Evolutionary conservation across 441 rosid genomes (phyloP), one percentile per base, ranked within the genome.

Genomic region (Jatropha multifida): DNA sequence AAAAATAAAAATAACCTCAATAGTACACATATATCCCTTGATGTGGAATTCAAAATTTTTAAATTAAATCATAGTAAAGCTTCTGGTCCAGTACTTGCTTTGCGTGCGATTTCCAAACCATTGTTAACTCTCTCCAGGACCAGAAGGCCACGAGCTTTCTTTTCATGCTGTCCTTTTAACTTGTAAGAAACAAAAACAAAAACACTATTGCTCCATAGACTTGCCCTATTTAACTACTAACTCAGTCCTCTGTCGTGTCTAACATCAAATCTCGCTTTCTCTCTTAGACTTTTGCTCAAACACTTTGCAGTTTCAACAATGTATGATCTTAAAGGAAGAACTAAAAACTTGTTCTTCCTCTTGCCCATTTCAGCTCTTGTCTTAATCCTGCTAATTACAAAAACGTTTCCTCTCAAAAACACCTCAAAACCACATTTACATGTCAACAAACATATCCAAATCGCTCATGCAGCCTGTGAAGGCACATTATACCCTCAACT

Each of bases 401-500:
- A 23, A 3, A 17, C 18, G 5, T 55, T 2, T 1, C 13, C 37
- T 64, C 37, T 72, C 14, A 13, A 52, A 61, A 59, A 41, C 1
- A 56, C 23, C 27, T 17, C 63, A 26, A 60, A 60, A 65, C 76
- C 76, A 55, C 83, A 78, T 60, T 54, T 85, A 4, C 87, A 83
- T 38, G 18, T 78, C 79, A 78, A 69, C 60, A 75, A 72, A 15
- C 90, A 82, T 79, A 61, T 82, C 77, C 87, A 81, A 70, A 67
- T 83, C 51, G 89, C 90, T 20, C 83, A 82, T 49, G 78, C 86
- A 5, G 71, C 86, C 5, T 90, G 94, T 66, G 72, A 85, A 26
- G 92, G 87, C 73, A 85, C 94, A 32, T 81, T 85, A 26, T 90
- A 90, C 75, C 90, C 88, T 0, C 66, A 86, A 48, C 93, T 87